These are phyloP conservation scores for Tieghemostelium lacteum DNA, from an alignment of 78 protist species.

Conservation along the genomic window DNA sequence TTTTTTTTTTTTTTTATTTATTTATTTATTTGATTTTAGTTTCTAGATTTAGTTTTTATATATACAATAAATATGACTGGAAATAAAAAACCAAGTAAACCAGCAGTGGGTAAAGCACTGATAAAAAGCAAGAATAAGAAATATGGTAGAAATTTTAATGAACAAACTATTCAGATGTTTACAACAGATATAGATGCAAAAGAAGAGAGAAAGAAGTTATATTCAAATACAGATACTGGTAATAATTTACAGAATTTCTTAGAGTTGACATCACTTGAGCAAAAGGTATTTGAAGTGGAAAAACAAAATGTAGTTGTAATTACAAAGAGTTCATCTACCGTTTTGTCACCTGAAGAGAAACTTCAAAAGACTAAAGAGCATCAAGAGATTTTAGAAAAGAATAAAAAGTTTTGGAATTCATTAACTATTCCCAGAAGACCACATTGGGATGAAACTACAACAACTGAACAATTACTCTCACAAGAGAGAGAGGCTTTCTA, in stretches of 20 bases:
- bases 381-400: conserved; percentile 11
- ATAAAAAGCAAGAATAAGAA: conserved; percentile 62
- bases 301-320: conserved; percentile 81
- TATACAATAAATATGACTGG: not conserved
- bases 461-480: conserved; percentile 80
- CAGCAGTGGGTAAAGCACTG: conserved; percentile 20
- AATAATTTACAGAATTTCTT: conserved; percentile 62
- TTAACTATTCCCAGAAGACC: conserved; percentile 93
- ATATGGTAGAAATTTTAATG: conserved; percentile 64
- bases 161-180: conserved; percentile 74
- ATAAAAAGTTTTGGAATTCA: conserved; percentile 33
- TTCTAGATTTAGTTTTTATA: no score
- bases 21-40: no score
- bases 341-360: conserved; percentile 55
- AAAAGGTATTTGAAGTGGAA: conserved; percentile 76
- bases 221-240: conserved; percentile 48
- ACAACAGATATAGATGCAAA: conserved; percentile 80
- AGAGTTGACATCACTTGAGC: conserved; percentile 58
- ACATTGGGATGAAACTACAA: conserved; percentile 80
- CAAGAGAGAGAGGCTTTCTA: conserved; percentile 89
- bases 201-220: conserved; percentile 70
- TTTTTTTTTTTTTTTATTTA: no score
- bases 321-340: conserved; percentile 44
- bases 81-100: not conserved
- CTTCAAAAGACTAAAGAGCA: conserved; percentile 32